Evolutionary conservation across 2,329 filamentous ascomycete genomes (phyloP), one percentile per base, ranked within the genome.

Genomic region (Ophiostoma pallidulum): DNA sequence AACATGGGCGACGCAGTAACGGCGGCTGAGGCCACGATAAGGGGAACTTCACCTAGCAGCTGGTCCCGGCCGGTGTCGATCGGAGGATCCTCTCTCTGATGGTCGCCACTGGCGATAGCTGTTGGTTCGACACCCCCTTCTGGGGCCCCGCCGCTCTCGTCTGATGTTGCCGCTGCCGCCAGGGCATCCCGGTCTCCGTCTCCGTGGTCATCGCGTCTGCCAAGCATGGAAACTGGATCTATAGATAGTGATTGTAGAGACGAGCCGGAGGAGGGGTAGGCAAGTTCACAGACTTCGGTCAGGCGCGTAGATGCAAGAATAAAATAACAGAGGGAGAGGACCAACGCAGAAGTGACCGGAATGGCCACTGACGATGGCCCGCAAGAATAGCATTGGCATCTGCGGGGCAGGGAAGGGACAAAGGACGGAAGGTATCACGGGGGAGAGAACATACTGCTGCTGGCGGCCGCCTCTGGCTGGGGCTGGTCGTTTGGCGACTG

Each of bases 151-250:
- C n/a, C n/a, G n/a, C n/a, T n/a, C n/a, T n/a, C 13, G 14, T 16
- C 29, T 16, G 12, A 2, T 19, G 37, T 18, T 16, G 18, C 16
- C 16, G n/a, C 10, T 9, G 26, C 29, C 3, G 45, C 2, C 19
- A 45, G 20, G 22, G 44, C 45, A 9, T 45, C 41, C 8, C 49
- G 45, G 32, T 51, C 49, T 4, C 45, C 49, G 19, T 51, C 45
- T 4, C 45, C 49, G 8, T 48, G n/a, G n/a, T 51, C 31, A 5
- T 41, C 20, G 19, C 36, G 40, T 16, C 29, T 43, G n/a, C 41
- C 35, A 18, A 40, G 24, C 19, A 28, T 48, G 39, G 20, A 36
- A 36, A 33, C 41, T 19, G 35, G 29, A 31, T 45, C 45, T 45
- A 26, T 13, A 38, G 14, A 37, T 10, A 22, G 4, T 7, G 4